A percentile compares a stretch with the other conserved stretches of the same genome.
phyloP scores from a whole-genome alignment of 2,329 filamentous ascomycete genomes.

The Colletotrichum gigasporum region DNA sequence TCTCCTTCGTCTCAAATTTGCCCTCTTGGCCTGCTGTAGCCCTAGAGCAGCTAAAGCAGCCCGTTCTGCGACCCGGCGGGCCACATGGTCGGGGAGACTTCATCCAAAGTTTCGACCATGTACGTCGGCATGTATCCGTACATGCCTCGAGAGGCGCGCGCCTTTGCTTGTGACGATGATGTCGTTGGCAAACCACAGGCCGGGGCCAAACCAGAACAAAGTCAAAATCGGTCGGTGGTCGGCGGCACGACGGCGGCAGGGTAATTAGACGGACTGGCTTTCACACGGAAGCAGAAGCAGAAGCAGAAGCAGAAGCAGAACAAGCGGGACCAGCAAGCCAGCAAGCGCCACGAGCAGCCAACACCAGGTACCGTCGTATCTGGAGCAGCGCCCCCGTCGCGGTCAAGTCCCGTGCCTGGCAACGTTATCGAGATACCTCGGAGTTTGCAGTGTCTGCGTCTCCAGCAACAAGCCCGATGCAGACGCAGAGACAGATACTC shows the following conservation, averaged over 20 bases:
- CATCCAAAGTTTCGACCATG: conserved; percentile 27
- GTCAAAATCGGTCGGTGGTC: conserved; percentile 11
- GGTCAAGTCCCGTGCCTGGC: not conserved
- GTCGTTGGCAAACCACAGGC: conserved; percentile 14
- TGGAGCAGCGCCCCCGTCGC: too few relatives aligned
- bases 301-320: not conserved
- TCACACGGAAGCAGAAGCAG: not conserved
- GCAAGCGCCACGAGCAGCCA: not conserved
- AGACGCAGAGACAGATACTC: too few relatives aligned
- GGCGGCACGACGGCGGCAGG: conserved; percentile 21
- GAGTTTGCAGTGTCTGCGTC: not conserved
- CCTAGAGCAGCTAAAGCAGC: conserved; percentile 30
- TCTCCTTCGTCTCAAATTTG: conserved; percentile 11
- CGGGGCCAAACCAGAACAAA: conserved; percentile 9
- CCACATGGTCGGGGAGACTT: conserved; percentile 27
- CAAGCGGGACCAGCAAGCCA: not conserved
- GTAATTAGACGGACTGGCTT: conserved; percentile 1
- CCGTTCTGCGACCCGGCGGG: conserved; percentile 25
- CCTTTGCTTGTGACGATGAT: conserved; percentile 32
- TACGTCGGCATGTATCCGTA: conserved; percentile 18
- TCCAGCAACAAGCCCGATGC: too few relatives aligned
- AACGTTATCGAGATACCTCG: not conserved
- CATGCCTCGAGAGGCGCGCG: conserved; percentile 24
- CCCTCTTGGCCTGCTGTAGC: conserved; percentile 31
- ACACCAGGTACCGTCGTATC: not conserved